These are phyloP conservation scores for Bruguiera parviflora DNA, from an alignment of 345 rosid genomes.

Conservation along the genomic window DNA sequence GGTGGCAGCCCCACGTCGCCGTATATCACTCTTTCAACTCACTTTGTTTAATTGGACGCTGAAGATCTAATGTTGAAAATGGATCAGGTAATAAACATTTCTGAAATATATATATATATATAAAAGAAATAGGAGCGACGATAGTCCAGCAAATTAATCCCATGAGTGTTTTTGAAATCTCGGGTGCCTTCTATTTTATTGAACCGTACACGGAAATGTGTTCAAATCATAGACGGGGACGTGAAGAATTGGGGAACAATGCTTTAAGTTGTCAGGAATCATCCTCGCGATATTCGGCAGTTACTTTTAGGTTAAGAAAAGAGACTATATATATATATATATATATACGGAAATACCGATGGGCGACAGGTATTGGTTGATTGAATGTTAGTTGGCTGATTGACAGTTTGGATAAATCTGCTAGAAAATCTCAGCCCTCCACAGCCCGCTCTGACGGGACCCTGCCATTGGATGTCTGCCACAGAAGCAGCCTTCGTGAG, in stretches of 20 bases:
- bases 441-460: neutral
- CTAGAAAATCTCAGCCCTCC: too few relatives aligned
- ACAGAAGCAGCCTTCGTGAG: neutral
- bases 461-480: neutral
- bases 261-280: slow-evolving; percentile 1
- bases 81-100: neutral
- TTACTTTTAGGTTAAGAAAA: slow-evolving; percentile 8
- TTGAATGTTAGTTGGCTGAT: neutral
- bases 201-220: too few relatives aligned
- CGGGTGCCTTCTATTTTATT: neutral
- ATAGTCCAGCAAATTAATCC: neutral
- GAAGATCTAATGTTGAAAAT: neutral
- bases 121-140: neutral
- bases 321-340: too few relatives aligned
- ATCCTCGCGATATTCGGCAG: neutral
- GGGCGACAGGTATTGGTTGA: too few relatives aligned
- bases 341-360: too few relatives aligned
- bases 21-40: slow-evolving; percentile 4
- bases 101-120: too few relatives aligned
- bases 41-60: slow-evolving; percentile 16
- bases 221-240: neutral
- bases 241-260: slow-evolving; percentile 10
- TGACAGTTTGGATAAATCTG: too few relatives aligned
- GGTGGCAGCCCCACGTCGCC: neutral
- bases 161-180: slow-evolving; percentile 8